These are phyloP conservation scores for Termitomyces sp. DNA, from an alignment of 768 basidiomycete genomes.

Conservation along the genomic window DNA sequence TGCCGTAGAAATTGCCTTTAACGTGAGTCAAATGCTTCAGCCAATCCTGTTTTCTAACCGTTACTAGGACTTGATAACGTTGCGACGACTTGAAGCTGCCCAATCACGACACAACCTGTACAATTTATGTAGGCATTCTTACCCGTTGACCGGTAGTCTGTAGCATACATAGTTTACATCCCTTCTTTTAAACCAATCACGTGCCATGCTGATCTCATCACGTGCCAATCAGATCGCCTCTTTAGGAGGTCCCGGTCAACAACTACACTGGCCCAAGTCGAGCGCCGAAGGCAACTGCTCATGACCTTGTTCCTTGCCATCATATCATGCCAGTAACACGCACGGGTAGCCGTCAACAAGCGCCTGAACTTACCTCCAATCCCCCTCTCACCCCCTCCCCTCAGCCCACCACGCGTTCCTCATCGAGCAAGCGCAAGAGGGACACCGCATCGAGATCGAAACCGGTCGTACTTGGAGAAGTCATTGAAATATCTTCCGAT, in stretches of 20 bases:
- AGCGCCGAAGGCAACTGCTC: background rate
- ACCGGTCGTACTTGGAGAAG: constrained; percentile 28
- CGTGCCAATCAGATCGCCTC: background rate
- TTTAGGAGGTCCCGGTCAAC: background rate
- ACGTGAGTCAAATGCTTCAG: background rate
- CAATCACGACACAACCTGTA: background rate
- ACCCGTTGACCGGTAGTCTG: background rate
- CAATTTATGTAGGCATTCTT: background rate
- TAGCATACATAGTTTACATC: too few species aligned
- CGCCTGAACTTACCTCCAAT: background rate
- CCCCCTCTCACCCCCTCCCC: background rate
- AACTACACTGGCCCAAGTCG: background rate
- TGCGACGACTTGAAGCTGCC: background rate
- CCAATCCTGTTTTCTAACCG: background rate
- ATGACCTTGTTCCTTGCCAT: background rate
- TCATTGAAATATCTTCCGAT: constrained; percentile 60
- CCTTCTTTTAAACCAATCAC: background rate
- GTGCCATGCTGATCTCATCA: background rate
- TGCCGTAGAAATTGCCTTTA: constrained; percentile 16
- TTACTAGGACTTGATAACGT: background rate
- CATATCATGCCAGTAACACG: constrained; percentile 14
- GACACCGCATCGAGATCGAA: constrained; percentile 12
- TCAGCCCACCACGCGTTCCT: background rate
- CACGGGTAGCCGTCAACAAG: background rate
- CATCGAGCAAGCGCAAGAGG: constrained; percentile 22